These are phyloP conservation scores for Boletellus deceptivus DNA, from an alignment of 1,284 basidiomycete genomes.

Conservation along the genomic window DNA sequence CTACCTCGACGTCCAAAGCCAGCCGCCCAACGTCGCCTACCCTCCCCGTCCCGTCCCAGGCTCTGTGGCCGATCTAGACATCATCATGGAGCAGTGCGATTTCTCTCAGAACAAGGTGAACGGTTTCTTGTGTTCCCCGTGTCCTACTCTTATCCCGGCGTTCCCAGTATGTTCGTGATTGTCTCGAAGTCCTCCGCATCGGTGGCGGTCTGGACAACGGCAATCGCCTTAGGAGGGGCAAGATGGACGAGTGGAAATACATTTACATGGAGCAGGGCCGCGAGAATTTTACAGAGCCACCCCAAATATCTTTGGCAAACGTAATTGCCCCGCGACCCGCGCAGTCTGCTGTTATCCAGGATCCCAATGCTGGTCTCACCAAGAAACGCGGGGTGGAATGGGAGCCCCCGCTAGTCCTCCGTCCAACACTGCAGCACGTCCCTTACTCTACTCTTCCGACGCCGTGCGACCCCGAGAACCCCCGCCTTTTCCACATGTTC, in stretches of 20 bases:
- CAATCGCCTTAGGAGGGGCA: conserved; percentile 54
- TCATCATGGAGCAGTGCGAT: conserved; percentile 87
- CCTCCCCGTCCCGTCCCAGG: conserved; percentile 82
- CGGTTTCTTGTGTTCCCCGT: not conserved
- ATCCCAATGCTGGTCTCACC: conserved; percentile 40
- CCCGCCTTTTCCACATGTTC: conserved; percentile 77
- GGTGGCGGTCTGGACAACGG: conserved; percentile 66
- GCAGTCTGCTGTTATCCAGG: conserved; percentile 29
- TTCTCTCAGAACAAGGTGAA: conserved; percentile 77
- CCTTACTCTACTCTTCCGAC: conserved; percentile 38
- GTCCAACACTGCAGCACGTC: conserved; percentile 37
- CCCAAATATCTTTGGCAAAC: conserved; percentile 26
- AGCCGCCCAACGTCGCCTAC: conserved; percentile 61
- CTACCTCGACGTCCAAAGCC: conserved; percentile 69
- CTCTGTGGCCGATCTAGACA: conserved; percentile 82
- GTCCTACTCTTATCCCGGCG: conserved; percentile 11
- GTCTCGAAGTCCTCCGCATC: conserved; percentile 68
- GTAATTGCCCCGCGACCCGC: conserved; percentile 29
- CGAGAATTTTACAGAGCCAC: conserved; percentile 38
- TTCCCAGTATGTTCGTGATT: conserved; percentile 73
- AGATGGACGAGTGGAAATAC: conserved; percentile 62
- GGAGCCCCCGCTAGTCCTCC: conserved; percentile 40
- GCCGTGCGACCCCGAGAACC: conserved; percentile 63
- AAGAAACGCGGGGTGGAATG: conserved; percentile 47
- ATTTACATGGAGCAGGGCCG: conserved; percentile 57